Evolutionary conservation across 164 flowering plant species (phyloP), one percentile per base, ranked within the genome.

Genomic region (Malania oleifera): DNA sequence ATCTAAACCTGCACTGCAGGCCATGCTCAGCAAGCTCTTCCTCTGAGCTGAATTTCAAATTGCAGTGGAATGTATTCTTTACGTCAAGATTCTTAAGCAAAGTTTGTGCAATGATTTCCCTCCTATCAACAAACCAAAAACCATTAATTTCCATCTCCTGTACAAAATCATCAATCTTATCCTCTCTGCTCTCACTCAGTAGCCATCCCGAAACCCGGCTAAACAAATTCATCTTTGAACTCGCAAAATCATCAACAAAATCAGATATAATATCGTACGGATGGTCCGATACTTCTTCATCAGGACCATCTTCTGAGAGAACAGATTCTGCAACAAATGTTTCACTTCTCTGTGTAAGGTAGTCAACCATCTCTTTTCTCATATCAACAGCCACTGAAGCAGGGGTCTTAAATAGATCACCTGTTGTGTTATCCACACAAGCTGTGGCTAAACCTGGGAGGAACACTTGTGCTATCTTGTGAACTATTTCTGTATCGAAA

Each of bases 141-240:
- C 24, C 0, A 25, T 47, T 47, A 9, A 19, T 20, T 6, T 47
- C 52, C 52, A 47, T 47, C 26, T 20, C 52, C 28, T 47, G 52
- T 7, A 47, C 28, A 25, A 47, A 47, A 25, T 47, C 52, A 25
- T 47, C 52, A n/a, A 47, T 47, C 12, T 47, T 47, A 5, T 47
- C 52, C 24, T 47, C 52, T 14, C 52, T 47, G 52, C 52, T 47
- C 15, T 47, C 52, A 14, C 24, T 47, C 26, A 47, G 28, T 8
- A 19, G 26, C 52, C 52, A 47, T 7, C 52, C 52, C 0, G 52
- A 47, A 20, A 47, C 52, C 3, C 22, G 52, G 52, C 24, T 47
- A 25, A 47, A n/a, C n/a, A n/a, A n/a, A n/a, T n/a, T n/a, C n/a
- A n/a, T n/a, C n/a, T n/a, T n/a, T n/a, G n/a, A n/a, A n/a, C n/a